phyloP scores from a whole-genome alignment of 106 monocot genomes.

The Dioscorea alata region DNA sequence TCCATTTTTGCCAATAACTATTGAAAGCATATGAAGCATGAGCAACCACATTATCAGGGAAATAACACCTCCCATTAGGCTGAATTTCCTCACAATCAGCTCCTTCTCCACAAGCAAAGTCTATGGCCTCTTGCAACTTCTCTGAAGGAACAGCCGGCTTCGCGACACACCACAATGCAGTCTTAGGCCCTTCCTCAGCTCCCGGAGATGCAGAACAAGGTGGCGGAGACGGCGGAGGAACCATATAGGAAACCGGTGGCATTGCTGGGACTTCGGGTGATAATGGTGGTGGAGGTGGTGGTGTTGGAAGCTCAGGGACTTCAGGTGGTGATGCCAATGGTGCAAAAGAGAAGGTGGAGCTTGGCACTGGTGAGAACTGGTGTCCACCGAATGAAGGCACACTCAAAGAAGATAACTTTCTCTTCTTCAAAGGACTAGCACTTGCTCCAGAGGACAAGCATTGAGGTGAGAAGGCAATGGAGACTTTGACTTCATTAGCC shows the following conservation, averaged over 20 bases:
- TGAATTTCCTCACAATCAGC: constrained; percentile 4
- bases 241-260: not conserved
- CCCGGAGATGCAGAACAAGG: not conserved
- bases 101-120: constrained; percentile 5
- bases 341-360: constrained; percentile 24
- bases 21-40: constrained; percentile 8
- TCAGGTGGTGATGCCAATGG: constrained; percentile 11
- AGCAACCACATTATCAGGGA: not conserved
- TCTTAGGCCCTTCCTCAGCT: constrained; percentile 9
- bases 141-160: constrained; percentile 1
- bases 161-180: constrained; percentile 21
- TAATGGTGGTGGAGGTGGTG: constrained; percentile 11
- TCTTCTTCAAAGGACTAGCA: not conserved
- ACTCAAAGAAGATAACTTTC: constrained; percentile 26
- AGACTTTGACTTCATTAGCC: constrained; percentile 31
- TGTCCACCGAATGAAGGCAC: not conserved
- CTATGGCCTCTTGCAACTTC: constrained; percentile 2
- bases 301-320: not conserved
- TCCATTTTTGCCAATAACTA: constrained; percentile 6
- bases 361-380: constrained; percentile 17
- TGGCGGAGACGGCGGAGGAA: constrained; percentile 1
- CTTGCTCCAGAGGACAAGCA: constrained; percentile 14
- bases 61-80: constrained; percentile 2
- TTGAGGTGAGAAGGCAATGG: constrained; percentile 15
- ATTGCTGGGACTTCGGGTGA: not conserved